A percentile compares a stretch with the other conserved stretches of the same genome.
Evolutionary conservation across 495 filamentous ascomycete species (phyloP).

Genomic region (Penicillium crystallinum): DNA sequence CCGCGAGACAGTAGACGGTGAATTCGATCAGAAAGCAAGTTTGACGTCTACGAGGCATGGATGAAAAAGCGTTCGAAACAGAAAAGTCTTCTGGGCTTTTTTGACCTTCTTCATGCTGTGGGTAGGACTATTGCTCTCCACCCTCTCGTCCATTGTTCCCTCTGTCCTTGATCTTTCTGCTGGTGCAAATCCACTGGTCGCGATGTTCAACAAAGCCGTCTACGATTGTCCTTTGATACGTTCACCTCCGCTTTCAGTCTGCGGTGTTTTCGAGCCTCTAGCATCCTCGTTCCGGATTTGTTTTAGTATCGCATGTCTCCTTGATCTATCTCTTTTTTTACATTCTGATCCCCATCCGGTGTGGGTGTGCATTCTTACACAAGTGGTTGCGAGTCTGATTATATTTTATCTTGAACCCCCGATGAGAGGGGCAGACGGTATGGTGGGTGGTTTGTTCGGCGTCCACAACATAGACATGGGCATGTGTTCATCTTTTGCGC

Average conservation of each 20-base stretch:
- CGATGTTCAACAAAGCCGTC: neutral
- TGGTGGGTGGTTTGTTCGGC: constrained; percentile 41
- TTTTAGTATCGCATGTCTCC: constrained; percentile 19
- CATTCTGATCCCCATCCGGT: constrained; percentile 22
- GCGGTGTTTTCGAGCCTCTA: constrained; percentile 17
- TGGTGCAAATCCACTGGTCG: constrained; percentile 4
- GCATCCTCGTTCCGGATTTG: constrained; percentile 14
- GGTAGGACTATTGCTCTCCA: constrained; percentile 11
- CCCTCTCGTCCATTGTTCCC: constrained; percentile 1
- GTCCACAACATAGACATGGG: constrained; percentile 46
- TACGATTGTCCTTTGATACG: constrained; percentile 4
- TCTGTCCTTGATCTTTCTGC: constrained; percentile 1
- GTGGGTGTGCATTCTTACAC: constrained; percentile 34
- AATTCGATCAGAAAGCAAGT: constrained; percentile 13
- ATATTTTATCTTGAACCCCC: constrained; percentile 24
- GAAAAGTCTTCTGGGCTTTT: neutral
- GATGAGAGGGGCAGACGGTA: constrained; percentile 34
- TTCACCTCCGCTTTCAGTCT: constrained; percentile 8
- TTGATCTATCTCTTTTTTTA: constrained; percentile 20
- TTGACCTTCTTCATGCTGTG: constrained; percentile 2
- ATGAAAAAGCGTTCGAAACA: constrained; percentile 8
- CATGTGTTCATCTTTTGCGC: constrained; percentile 35
- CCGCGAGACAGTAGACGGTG: constrained; percentile 39
- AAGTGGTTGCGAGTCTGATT: constrained; percentile 29
- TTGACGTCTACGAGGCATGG: constrained; percentile 3